Evolutionary conservation across 306 rosid species (phyloP), one percentile per base, ranked within the genome.

Genomic region (Ormosia semicastrata): DNA sequence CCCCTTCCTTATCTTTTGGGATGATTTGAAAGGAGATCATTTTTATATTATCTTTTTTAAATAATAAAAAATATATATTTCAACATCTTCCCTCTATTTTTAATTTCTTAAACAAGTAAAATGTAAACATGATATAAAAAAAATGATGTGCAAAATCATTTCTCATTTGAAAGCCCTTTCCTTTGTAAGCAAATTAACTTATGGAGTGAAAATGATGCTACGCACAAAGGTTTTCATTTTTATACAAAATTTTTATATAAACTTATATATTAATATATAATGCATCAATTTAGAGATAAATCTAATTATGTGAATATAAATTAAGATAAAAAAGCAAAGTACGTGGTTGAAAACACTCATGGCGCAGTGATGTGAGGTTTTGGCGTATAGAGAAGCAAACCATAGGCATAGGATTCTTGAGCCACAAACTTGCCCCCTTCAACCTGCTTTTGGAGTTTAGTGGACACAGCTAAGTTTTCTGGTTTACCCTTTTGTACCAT

Each of bases 391-490:
- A 76, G 76, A 58, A 75, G 54, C 43, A 66, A 64, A 34, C 33
- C 37, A 18, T 36, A 49, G 82, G 70, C 78, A 43, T 88, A 73
- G 88, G 87, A 75, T 86, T 91, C 89, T 86, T 80, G 87, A 89
- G 87, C 89, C 92, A 74, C 91, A 79, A 88, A 79, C 70, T 79
- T 49, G 15, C 44, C 77, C 62, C 41, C 66, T 58, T 62, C 8
- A 5, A 47, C 54, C 58, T 64, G 30, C 37, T 66, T 78, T 86
- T 82, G 86, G 84, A 72, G 60, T 76, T 76, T 81, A 76, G 82
- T 47, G 76, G 72, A 49, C 57, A 70, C 44, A 17, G 62, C 36
- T 29, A 67, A 36, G 29, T 44, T 29, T 74, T 60, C 41, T 62
- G 17, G 73, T 58, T 75, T 59, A 81, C 79, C 70, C 70, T 60